phyloP scores from a whole-genome alignment of 2,329 filamentous ascomycete species.

The Cyphellophora attinorum region DNA sequence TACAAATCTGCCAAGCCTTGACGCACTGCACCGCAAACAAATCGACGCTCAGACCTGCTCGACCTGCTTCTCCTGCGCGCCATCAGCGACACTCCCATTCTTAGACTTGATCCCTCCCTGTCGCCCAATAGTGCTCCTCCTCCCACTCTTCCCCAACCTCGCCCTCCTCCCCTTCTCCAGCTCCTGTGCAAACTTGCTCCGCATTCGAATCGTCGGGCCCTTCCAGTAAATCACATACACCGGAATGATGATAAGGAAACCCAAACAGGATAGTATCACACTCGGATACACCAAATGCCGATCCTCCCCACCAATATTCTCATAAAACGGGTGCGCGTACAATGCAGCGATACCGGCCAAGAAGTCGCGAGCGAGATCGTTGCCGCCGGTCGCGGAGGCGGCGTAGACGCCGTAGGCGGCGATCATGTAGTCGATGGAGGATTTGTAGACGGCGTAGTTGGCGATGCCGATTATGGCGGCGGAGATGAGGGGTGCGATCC shows the following conservation, averaged over 20 bases:
- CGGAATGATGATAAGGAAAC: slow-evolving; percentile 50
- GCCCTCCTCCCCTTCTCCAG: slow-evolving; percentile 37
- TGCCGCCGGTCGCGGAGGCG: slow-evolving; percentile 56
- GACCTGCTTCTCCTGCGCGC: slow-evolving; percentile 2
- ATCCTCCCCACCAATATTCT: slow-evolving; percentile 38
- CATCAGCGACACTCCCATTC: slow-evolving; percentile 1
- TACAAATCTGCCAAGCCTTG: too few relatives aligned
- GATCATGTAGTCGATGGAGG: slow-evolving; percentile 60
- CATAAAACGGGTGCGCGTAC: slow-evolving; percentile 43
- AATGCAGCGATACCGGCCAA: slow-evolving; percentile 53
- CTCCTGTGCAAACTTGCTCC: slow-evolving; percentile 54
- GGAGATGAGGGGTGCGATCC: slow-evolving; percentile 54
- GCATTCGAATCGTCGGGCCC: slow-evolving; percentile 47
- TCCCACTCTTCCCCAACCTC: slow-evolving; percentile 9
- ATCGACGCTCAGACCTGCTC: slow-evolving; percentile 8
- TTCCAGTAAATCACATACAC: slow-evolving; percentile 60
- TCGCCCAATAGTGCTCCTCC: slow-evolving; percentile 5
- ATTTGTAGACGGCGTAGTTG: slow-evolving; percentile 35
- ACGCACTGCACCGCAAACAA: too few relatives aligned
- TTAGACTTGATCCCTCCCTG: slow-evolving; percentile 1
- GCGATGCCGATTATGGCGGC: slow-evolving; percentile 51
- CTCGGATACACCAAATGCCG: slow-evolving; percentile 29
- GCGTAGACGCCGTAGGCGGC: slow-evolving; percentile 55
- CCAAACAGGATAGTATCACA: slow-evolving; percentile 52
- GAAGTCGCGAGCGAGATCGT: slow-evolving; percentile 55